These are phyloP conservation scores for Kingdonia uniflora DNA, from an alignment of 164 flowering plant species.

Conservation along the genomic window DNA sequence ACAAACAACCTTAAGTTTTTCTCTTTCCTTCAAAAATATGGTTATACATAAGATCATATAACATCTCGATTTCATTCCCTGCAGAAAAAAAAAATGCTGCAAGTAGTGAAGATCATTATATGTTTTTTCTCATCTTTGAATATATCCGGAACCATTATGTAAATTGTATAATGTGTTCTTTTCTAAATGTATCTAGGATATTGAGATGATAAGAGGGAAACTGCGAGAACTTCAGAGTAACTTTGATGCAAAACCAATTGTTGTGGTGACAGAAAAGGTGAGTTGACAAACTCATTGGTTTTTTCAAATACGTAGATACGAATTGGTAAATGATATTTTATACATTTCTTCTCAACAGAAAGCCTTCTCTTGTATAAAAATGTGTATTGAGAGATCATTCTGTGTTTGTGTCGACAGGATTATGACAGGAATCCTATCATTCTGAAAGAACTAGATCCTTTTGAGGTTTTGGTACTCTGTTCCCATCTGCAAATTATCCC, in stretches of 20 bases:
- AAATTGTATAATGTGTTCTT: neutral
- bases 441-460: slow-evolving; percentile 34
- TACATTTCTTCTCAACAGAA: too few relatives aligned
- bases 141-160: neutral
- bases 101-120: neutral
- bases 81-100: neutral
- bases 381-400: neutral
- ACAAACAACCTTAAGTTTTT: too few relatives aligned
- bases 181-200: slow-evolving; percentile 35
- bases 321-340: too few relatives aligned
- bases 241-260: slow-evolving; percentile 41
- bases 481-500: slow-evolving; percentile 42
- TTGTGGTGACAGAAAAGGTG: slow-evolving; percentile 82
- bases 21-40: too few relatives aligned
- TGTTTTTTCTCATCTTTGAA: neutral
- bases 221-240: slow-evolving; percentile 32
- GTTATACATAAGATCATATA: too few relatives aligned
- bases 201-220: slow-evolving; percentile 31
- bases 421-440: slow-evolving; percentile 65
- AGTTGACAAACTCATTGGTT: too few relatives aligned
- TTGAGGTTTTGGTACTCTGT: slow-evolving; percentile 50
- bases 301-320: too few relatives aligned
- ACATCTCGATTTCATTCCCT: neutral
- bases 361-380: too few relatives aligned
- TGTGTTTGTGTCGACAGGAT: slow-evolving; percentile 33